phyloP scores from a whole-genome alignment of 768 basidiomycete genomes.

The Mycena metata region DNA sequence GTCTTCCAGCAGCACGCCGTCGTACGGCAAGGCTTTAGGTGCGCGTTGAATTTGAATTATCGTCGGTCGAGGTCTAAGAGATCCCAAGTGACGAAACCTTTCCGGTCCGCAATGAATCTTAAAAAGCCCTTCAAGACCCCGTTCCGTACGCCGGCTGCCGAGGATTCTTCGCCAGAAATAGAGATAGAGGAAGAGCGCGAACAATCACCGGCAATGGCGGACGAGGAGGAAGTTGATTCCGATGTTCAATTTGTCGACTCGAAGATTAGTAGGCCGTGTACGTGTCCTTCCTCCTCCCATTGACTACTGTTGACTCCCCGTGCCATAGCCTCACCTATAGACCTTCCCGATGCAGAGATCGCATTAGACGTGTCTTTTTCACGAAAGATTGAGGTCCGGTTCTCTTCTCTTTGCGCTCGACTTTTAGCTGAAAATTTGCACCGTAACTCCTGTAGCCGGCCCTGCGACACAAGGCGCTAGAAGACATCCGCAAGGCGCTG shows the following conservation, averaged over 20 bases:
- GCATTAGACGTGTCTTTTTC: constrained; percentile 32
- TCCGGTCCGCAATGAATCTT: constrained; percentile 55
- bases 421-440: not conserved
- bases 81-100: constrained; percentile 60
- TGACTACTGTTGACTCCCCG: not conserved
- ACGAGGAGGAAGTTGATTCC: constrained; percentile 18
- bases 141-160: constrained; percentile 34
- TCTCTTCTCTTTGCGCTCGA: not conserved
- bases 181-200: constrained; percentile 18
- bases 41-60: constrained; percentile 5
- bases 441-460: constrained; percentile 12
- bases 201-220: not conserved
- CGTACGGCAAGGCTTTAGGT: constrained; percentile 48
- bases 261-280: constrained; percentile 21
- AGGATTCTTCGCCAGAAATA: constrained; percentile 7
- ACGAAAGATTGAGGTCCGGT: constrained; percentile 32
- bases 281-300: not conserved
- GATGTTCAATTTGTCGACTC: constrained; percentile 6
- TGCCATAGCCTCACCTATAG: constrained; percentile 32
- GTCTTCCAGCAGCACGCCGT: constrained; percentile 11
- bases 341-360: constrained; percentile 30
- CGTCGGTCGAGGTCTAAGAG: not conserved
- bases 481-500: constrained; percentile 30
- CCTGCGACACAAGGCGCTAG: constrained; percentile 13
- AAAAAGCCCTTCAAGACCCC: constrained; percentile 67